These are phyloP conservation scores for Arctostaphylos glauca DNA, from an alignment of 148 eudicot genomes.

Conservation along the genomic window DNA sequence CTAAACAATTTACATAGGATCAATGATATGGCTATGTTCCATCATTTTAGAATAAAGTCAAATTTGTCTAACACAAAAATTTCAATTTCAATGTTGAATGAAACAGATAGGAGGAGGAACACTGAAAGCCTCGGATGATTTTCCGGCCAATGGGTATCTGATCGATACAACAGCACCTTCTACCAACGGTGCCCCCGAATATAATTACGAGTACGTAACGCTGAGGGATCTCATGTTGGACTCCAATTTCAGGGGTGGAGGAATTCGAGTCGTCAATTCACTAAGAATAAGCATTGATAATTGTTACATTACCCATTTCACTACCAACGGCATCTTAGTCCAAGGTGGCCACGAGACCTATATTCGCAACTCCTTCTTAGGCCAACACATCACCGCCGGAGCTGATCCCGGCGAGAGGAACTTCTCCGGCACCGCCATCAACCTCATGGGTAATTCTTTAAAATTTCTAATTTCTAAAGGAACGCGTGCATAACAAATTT, in stretches of 20 bases:
- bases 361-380: slow-evolving; percentile 62
- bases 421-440: slow-evolving; percentile 75
- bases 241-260: slow-evolving; percentile 71
- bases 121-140: slow-evolving; percentile 55
- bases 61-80: not conserved
- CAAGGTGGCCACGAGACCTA: slow-evolving; percentile 81
- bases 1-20: not conserved
- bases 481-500: too few species aligned
- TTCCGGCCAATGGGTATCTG: slow-evolving; percentile 46
- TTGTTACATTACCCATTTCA: slow-evolving; percentile 74
- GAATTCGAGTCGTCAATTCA: slow-evolving; percentile 50
- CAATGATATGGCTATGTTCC: not conserved
- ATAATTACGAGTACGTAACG: slow-evolving; percentile 63
- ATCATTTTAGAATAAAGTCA: too few species aligned
- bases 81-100: not conserved
- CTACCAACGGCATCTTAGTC: slow-evolving; percentile 61
- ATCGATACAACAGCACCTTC: slow-evolving; percentile 53
- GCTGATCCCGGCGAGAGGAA: slow-evolving; percentile 51
- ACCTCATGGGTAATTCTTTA: slow-evolving; percentile 17
- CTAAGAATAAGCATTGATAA: slow-evolving; percentile 69
- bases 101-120: slow-evolving; percentile 82
- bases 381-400: slow-evolving; percentile 84
- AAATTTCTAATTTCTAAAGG: not conserved
- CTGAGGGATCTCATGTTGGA: slow-evolving; percentile 76
- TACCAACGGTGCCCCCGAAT: slow-evolving; percentile 10